A percentile compares a stretch with the other conserved stretches of the same genome.
phyloP scores from a whole-genome alignment of 2,329 filamentous ascomycete genomes.

The Fusarium veterinarium region DNA sequence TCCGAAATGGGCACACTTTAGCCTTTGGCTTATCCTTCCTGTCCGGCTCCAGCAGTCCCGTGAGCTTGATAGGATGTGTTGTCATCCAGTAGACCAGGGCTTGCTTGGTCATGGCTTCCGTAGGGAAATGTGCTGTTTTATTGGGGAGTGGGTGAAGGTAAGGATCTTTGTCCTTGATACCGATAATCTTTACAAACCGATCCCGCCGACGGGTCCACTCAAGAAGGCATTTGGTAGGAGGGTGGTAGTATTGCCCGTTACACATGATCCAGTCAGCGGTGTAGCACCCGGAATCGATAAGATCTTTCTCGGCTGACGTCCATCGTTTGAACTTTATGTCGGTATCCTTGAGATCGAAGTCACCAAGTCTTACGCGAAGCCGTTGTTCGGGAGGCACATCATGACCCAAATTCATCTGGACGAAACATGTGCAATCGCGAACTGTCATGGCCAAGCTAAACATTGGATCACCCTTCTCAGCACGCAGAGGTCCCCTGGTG shows the following conservation, averaged over 20 bases:
- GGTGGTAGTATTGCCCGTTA: slow-evolving; percentile 48
- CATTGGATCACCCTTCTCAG: slow-evolving; percentile 55
- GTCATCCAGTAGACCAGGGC: slow-evolving; percentile 34
- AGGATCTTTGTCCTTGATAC: slow-evolving; percentile 35
- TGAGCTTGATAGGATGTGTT: slow-evolving; percentile 35
- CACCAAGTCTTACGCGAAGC: slow-evolving; percentile 73
- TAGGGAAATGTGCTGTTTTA: slow-evolving; percentile 26
- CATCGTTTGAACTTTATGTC: slow-evolving; percentile 76
- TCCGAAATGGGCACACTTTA: slow-evolving; percentile 43
- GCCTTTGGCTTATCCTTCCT: slow-evolving; percentile 39
- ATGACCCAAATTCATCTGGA: slow-evolving; percentile 62
- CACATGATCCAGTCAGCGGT: slow-evolving; percentile 55
- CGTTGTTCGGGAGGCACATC: slow-evolving; percentile 36
- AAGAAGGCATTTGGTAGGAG: slow-evolving; percentile 52
- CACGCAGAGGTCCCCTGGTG: slow-evolving; percentile 56
- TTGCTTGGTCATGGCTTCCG: slow-evolving; percentile 25
- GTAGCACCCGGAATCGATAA: slow-evolving; percentile 79
- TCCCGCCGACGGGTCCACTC: slow-evolving; percentile 44
- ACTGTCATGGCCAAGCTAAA: slow-evolving; percentile 82
- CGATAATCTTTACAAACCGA: slow-evolving; percentile 38
- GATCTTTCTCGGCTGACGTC: slow-evolving; percentile 69
- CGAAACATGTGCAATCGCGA: slow-evolving; percentile 81
- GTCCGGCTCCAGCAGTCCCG: slow-evolving; percentile 40
- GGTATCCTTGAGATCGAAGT: slow-evolving; percentile 81
- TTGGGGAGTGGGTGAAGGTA: slow-evolving; percentile 5